Evolutionary conservation across 2,329 filamentous ascomycete genomes (phyloP).

Genomic region (Colletotrichum karsti): DNA sequence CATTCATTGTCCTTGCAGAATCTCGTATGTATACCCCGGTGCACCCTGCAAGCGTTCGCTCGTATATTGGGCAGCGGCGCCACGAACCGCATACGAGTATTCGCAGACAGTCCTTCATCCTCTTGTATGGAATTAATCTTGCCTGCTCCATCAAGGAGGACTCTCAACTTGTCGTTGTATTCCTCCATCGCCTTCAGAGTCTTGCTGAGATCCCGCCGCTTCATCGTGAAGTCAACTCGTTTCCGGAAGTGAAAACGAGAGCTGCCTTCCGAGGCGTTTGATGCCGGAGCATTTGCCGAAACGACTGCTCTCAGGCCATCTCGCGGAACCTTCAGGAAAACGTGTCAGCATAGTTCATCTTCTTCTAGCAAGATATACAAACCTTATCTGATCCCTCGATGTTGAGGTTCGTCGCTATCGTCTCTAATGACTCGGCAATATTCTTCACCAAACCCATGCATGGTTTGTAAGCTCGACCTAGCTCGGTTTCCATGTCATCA

Average conservation of each 20-base stretch:
- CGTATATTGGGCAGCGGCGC: background rate
- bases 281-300: background rate
- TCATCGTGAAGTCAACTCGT: slow-evolving; percentile 8
- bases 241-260: background rate
- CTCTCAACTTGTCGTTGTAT: background rate
- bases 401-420: background rate
- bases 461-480: background rate
- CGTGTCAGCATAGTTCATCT: background rate
- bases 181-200: background rate
- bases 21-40: background rate
- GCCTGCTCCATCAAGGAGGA: background rate
- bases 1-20: background rate
- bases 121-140: background rate
- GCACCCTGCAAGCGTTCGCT: background rate
- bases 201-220: background rate
- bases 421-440: background rate
- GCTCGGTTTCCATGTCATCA: background rate
- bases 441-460: background rate
- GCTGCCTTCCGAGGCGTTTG: background rate
- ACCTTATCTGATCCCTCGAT: background rate
- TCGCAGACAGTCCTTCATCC: background rate
- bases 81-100: background rate
- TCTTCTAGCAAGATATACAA: too few species aligned
- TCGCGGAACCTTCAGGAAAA: background rate
- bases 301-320: background rate